Evolutionary conservation across 2,329 filamentous ascomycete species (phyloP), one percentile per base, ranked within the genome.

Genomic region (Penicillium sp.): DNA sequence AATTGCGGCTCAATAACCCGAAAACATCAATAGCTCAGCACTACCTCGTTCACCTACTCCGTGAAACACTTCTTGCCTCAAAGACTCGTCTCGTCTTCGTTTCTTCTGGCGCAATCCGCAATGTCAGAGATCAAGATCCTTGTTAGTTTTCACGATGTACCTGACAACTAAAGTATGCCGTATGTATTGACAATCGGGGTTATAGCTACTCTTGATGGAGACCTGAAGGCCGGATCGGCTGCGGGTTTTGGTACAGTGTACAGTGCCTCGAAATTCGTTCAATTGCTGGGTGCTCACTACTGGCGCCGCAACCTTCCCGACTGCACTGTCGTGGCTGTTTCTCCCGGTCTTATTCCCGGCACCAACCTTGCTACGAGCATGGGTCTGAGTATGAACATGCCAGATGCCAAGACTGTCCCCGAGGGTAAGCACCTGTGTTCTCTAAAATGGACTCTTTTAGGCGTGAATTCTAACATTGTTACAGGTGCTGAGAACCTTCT

Each of bases 211-310:
- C 64, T 67, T n/a, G 65, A 66, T 29, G 21, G 56, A 3, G 65
- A 66, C 27, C 48, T 67, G 4, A 66, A 64, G 25, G 65, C 65
- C n/a, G 55, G 57, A 47, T 68, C 67, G 16, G 62, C 51, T 1
- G 67, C 67, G 3, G 61, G 63, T 1, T n/a, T 43, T 4, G 37
- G 51, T 27, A 45, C 58, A 1, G 55, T 67, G 1, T 68, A 69
- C 61, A 65, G 67, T 49, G 66, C 51, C 25, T 69, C 67, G 6
- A 69, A 69, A 37, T 69, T 69, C 26, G 53, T 57, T 1, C 63
- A 65, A 19, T 47, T 69, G 16, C 42, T 69, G 10, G 63, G 64
- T 14, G 65, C 67, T 7, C 63, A 67, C 35, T 66, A 63, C 48
- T 69, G 67, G 67, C 65, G 66, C 23, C 67, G 65, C 6, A 50